These are phyloP conservation scores for Alternaria viburni DNA, from an alignment of 2,329 filamentous ascomycete genomes.

Conservation along the genomic window DNA sequence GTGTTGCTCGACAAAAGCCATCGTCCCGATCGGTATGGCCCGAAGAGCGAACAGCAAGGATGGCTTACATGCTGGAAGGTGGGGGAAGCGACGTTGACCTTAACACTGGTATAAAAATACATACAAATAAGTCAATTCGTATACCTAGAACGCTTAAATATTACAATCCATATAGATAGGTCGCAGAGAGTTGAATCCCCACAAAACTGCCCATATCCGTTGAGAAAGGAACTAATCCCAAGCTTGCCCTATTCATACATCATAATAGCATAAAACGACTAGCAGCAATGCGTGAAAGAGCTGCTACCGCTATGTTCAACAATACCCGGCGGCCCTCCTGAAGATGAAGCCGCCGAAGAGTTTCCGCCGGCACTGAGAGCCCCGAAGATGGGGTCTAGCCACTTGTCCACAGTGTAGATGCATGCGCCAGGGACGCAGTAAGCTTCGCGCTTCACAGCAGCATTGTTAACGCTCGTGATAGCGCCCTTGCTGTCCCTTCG, in stretches of 20 bases:
- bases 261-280: background rate
- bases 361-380: background rate
- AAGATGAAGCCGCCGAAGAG: background rate
- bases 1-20: background rate
- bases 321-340: background rate
- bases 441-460: background rate
- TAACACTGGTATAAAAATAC: too few species aligned
- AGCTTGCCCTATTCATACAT: background rate
- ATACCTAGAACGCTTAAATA: background rate
- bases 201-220: background rate
- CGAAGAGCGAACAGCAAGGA: background rate
- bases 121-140: too few species aligned
- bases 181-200: background rate
- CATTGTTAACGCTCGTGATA: background rate
- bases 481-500: background rate
- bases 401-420: background rate
- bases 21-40: background rate
- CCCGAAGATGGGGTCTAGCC: background rate
- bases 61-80: background rate
- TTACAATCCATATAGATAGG: background rate
- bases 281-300: background rate
- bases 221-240: background rate
- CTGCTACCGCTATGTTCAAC: background rate
- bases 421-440: background rate
- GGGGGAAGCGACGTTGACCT: background rate